Percentiles rank a stretch among this genome's conserved stretches.
These are phyloP conservation scores for Podaxis sp. DNA, from an alignment of 768 basidiomycete species.

Conservation along the genomic window DNA sequence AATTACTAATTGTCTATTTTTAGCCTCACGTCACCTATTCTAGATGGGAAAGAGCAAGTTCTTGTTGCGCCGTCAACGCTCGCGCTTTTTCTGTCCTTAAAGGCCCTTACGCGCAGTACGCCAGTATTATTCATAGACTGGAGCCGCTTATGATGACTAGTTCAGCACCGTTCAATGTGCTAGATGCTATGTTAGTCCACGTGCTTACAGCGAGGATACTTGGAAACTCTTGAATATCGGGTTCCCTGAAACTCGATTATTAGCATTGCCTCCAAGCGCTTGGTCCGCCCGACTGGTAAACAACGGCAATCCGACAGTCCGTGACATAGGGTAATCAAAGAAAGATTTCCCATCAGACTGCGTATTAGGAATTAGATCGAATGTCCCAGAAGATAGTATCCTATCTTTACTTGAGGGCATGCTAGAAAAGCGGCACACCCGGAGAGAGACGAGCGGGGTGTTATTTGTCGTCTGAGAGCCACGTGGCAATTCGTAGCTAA, in stretches of 20 bases:
- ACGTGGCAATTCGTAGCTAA: no score
- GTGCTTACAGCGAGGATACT: conserved; percentile 12
- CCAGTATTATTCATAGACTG: background rate
- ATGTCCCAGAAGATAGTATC: no score
- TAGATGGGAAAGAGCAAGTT: background rate
- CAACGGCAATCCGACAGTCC: background rate
- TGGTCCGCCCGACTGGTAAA: background rate
- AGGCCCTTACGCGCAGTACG: background rate
- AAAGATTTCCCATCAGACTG: background rate
- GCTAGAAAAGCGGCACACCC: no score
- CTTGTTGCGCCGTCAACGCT: background rate
- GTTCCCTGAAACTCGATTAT: background rate
- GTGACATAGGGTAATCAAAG: background rate
- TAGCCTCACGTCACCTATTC: background rate
- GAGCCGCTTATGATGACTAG: background rate
- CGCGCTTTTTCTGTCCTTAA: background rate
- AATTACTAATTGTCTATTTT: background rate
- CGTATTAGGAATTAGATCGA: no score
- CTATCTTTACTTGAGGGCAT: no score
- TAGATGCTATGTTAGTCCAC: conserved; percentile 8
- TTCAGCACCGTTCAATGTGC: background rate
- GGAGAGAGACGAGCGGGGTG: no score
- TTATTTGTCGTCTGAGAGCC: no score
- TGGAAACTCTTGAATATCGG: conserved; percentile 1
- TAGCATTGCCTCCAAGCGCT: background rate